Evolutionary conservation across 257 asterid genomes (phyloP), one percentile per base, ranked within the genome.

Genomic region (Petunia secreta): DNA sequence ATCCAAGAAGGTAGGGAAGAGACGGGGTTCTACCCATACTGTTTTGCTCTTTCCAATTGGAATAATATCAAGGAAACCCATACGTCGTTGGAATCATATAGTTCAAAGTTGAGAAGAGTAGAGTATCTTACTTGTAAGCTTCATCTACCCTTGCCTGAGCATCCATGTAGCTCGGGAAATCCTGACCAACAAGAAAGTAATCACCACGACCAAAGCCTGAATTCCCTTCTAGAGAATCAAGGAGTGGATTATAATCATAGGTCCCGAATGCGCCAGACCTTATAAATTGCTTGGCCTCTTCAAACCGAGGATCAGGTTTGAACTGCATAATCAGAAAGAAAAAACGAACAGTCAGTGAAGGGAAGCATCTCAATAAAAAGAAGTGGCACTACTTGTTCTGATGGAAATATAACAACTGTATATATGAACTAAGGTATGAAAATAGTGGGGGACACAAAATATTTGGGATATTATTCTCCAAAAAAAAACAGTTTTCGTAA

Each of bases 161-260:
- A 37, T 95, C 99, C 89, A 95, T 87, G 94, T 95, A 95, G 89
- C 94, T 88, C 63, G 96, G 92, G 79, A 93, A 95, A 86, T 93
- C 98, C 7, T 88, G 85, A 14, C 99, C 98, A 58, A 95, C 98
- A 36, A 95, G 97, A 80, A 96, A 96, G 80, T 96, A 96, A 83
- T 96, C 99, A 67, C 98, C 99, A 74, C 95, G 97, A 2, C 98
- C 99, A 77, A 88, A 96, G 76, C 98, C 99, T 71, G 97, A 81
- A 73, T 96, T 75, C 9, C 98, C 99, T 87, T 96, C 99, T 46
- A 96, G 94, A 46, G 99, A 96, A 9, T 94, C 98, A 3, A 96
- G 98, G 63, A 96, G 94, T 50, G 98, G 99, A 63, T 90, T 94
- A 85, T 96, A 96, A 77, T 96, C 98, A 75, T 94, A 96, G 90